Base-by-base conservation (phyloP, 805 yeast species). In the Isabelozyma heimii region DNA sequence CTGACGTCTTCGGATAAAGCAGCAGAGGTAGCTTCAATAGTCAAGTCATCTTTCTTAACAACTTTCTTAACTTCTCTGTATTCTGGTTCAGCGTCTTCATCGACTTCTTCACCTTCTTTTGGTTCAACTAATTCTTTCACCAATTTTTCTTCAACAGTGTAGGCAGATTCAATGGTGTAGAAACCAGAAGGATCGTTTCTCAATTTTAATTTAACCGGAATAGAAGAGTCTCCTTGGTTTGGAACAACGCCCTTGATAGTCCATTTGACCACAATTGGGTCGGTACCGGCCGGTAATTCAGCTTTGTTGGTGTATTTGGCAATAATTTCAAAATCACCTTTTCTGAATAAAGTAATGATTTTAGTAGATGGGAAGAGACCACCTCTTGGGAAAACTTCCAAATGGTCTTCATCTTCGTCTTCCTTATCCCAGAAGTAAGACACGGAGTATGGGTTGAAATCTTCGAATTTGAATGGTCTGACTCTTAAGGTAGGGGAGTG, bases 401-500 rank as follows among this genome's bases (percentile, higher is more conserved):
- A 79, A 68, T 89, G 91, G 66, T 82, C 88, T 52, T 89, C 87
- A 65, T 91, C 98, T 72, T 89, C 98, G 50, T 82, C 91, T 70
- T 89, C 89, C 68, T 91, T 82, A 68, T 86, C 96, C 98, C 99
- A 95, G 73, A 74, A 82, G 84, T 90, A 94, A 39, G 97, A 87
- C 57, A 94, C 97, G 27, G 97, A 84, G 83, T 82, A 82, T 65
- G 84, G 87, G 83, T 91, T 92, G 70, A 84, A 76, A 72, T 94
- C 99, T 78, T 92, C 97, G 69, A 91, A 94, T 77, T 92, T 92
- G 87, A 94, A 94, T 59, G 97, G 97, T 76, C 98, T 88, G 47
- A 94, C 99, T 78, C 99, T 89, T 63, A 94, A 84, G 57, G 97
- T 91, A 74, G 99, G 99, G 35, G 98, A 92, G 81, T 91, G 98